Conservation (phyloP, 148 eudicot genomes). For the Nepenthes mirabilis region DNA sequence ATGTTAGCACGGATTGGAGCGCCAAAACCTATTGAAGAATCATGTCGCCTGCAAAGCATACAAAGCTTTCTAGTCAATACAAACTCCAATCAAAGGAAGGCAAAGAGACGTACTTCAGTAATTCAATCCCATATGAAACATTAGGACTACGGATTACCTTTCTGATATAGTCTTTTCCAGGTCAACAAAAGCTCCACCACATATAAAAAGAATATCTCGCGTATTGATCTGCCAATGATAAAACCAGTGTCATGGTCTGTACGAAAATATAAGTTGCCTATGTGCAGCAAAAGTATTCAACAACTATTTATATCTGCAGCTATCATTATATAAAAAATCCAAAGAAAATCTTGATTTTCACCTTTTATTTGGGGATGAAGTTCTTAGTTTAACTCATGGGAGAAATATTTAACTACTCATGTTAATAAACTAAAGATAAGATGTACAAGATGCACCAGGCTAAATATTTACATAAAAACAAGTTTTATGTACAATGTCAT, state of each 20-base stretch:
- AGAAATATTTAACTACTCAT: too few relatives aligned
- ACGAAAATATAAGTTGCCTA: neutral
- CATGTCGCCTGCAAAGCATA: slow-evolving; percentile 52
- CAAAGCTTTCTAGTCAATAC: neutral
- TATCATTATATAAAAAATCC: too few relatives aligned
- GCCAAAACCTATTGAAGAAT: slow-evolving; percentile 89
- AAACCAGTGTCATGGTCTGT: neutral
- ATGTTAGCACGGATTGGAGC: slow-evolving; percentile 90
- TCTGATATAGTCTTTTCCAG: slow-evolving; percentile 61
- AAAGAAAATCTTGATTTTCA: too few relatives aligned
- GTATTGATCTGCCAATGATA: slow-evolving; percentile 36
- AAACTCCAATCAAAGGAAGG: neutral
- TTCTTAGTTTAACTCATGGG: too few relatives aligned
- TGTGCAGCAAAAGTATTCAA: neutral
- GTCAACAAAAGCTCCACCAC: slow-evolving; percentile 62
- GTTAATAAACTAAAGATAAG: too few relatives aligned
- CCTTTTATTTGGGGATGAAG: too few relatives aligned
- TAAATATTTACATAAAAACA: too few relatives aligned
- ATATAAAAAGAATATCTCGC: slow-evolving; percentile 50
- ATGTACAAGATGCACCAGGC: too few relatives aligned
- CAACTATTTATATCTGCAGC: too few relatives aligned
- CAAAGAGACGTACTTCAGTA: neutral
- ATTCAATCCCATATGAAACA: neutral
- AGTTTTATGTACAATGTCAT: too few relatives aligned
- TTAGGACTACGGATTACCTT: slow-evolving; percentile 29